Percentiles rank a stretch among this genome's conserved stretches.
Evolutionary conservation across 2,329 filamentous ascomycete genomes (phyloP).

Genomic region (Aspergillus sojae): DNA sequence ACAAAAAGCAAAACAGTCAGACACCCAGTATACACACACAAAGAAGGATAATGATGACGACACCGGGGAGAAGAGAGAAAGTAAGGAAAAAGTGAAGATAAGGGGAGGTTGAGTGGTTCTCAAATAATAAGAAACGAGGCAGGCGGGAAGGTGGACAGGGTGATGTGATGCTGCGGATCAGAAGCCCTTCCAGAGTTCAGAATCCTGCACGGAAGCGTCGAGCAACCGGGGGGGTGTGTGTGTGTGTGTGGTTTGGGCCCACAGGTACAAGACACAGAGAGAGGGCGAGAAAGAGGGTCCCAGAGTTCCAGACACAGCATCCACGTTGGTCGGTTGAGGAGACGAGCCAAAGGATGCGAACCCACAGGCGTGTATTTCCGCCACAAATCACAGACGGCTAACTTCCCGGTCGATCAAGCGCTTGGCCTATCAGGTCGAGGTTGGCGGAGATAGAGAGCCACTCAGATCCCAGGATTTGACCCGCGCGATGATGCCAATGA

Average conservation of each 20-base stretch:
- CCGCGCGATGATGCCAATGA: neutral
- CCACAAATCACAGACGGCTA: slow-evolving; percentile 5
- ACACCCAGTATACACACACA: neutral
- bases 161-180: slow-evolving; percentile 6
- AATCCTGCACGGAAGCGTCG: slow-evolving; percentile 8
- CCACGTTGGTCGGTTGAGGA: slow-evolving; percentile 5
- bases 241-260: neutral
- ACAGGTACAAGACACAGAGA: neutral
- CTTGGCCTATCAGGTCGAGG: neutral
- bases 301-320: slow-evolving; percentile 4
- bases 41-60: slow-evolving; percentile 1
- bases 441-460: slow-evolving; percentile 3
- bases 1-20: neutral
- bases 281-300: neutral
- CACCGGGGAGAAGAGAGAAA: neutral
- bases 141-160: neutral
- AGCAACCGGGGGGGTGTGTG: neutral
- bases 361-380: slow-evolving; percentile 6
- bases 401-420: slow-evolving; percentile 8
- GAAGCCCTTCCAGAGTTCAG: slow-evolving; percentile 1
- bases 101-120: neutral
- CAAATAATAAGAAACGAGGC: slow-evolving; percentile 1
- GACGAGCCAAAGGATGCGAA: slow-evolving; percentile 4
- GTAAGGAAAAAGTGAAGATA: neutral
- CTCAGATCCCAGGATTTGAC: neutral